Conservation (phyloP, 1,139 yeast genomes). For the Suhomyces panamericanus region DNA sequence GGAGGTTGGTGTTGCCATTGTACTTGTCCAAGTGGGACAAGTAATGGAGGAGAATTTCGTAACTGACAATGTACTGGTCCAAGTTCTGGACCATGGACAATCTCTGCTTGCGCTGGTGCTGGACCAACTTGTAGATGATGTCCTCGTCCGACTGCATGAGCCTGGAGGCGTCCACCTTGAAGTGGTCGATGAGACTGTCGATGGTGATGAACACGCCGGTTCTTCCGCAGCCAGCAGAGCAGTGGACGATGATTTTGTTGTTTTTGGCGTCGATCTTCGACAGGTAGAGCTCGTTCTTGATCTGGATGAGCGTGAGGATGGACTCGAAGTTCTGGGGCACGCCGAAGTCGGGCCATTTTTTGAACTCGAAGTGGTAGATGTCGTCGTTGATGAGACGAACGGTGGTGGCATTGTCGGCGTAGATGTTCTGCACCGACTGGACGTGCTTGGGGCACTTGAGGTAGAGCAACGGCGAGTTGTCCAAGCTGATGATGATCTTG, state of each 20-base stretch:
- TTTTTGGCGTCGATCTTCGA: slow-evolving; percentile 14
- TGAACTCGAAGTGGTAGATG: slow-evolving; percentile 68
- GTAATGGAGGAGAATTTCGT: slow-evolving; percentile 39
- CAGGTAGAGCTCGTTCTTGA: slow-evolving; percentile 44
- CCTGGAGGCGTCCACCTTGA: slow-evolving; percentile 7
- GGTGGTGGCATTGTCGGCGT: slow-evolving; percentile 12
- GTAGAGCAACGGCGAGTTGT: slow-evolving; percentile 35
- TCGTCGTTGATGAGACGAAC: slow-evolving; percentile 24
- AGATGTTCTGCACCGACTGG: slow-evolving; percentile 10
- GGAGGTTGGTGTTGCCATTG: not conserved
- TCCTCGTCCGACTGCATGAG: slow-evolving; percentile 17
- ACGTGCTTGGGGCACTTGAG: slow-evolving; percentile 12
- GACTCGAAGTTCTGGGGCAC: slow-evolving; percentile 56
- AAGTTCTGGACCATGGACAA: slow-evolving; percentile 50
- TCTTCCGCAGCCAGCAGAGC: slow-evolving; percentile 22
- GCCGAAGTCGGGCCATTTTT: slow-evolving; percentile 83
- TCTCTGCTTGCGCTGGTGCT: slow-evolving; percentile 44
- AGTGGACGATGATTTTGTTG: slow-evolving; percentile 31
- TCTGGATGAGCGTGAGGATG: slow-evolving; percentile 50
- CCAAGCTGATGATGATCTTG: slow-evolving; percentile 68
- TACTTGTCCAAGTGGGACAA: slow-evolving; percentile 16
- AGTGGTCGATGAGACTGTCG: slow-evolving; percentile 18
- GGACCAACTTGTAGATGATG: slow-evolving; percentile 37
- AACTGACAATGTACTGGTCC: slow-evolving; percentile 46
- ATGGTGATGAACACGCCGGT: slow-evolving; percentile 22